Evolutionary conservation across 768 basidiomycete species (phyloP), one percentile per base, ranked within the genome.

Genomic region (Termitomyces sp.): DNA sequence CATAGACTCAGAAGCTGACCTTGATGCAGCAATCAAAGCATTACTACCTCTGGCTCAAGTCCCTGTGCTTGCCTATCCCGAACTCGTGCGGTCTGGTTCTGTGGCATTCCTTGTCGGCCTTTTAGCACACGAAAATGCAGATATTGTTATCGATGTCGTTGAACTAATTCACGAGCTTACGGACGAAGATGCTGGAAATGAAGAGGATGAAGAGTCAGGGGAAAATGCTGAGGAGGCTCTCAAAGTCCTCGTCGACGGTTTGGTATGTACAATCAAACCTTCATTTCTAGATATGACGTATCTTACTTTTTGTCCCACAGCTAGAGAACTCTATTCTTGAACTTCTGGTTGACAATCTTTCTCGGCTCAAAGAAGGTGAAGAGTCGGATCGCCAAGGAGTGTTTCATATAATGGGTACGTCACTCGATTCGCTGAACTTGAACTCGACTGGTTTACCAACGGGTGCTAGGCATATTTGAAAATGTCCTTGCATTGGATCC

Each of bases 1-100:
- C 79, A 98, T 99, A 64, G 97, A 98, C 70, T 98, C 97, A 1
- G 97, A 99, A 77, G 92, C 93, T 26, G 94, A 97, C 67, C 83
- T 99, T 6, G 94, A 98, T 68, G 76, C 78, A 56, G 84, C 94
- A 8, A 83, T 98, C 55, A 95, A 96, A 70, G 80, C 85, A 1
- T 73, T 99, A 47, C 77, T 97, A n/a, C 88, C 94, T 6, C 77
- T 99, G 22, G 89, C 96, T 1, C 94, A 97, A 68, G 82, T 81
- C 4, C 90, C 95, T 0, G 75, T 79, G 7, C 69, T 92, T 22
- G 89, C 94, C 58, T 99, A 97, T 69, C 88, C 94, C 24, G 94
- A 98, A 68, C 79, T 98, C 52, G 82, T 95, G 56, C 83, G 83
- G 44, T 87, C 88, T 6, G 91, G 88, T 35, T 77, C 86, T 18